These are phyloP conservation scores for Podaxis pistillaris DNA, from an alignment of 768 basidiomycete genomes.

Conservation along the genomic window DNA sequence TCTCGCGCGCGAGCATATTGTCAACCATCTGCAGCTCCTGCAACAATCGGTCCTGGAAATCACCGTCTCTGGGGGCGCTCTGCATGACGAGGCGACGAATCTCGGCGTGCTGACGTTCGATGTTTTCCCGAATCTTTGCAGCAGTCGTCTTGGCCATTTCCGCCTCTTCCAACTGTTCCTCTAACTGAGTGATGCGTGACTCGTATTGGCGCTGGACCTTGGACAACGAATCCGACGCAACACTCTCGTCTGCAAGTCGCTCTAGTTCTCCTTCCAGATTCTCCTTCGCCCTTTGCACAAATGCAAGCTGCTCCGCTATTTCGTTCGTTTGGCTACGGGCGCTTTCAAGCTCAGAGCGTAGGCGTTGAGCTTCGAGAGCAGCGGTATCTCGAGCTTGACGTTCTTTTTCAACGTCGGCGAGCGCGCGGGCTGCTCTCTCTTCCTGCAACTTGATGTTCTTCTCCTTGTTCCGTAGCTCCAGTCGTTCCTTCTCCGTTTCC, in stretches of 20 bases:
- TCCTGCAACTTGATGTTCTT: conserved; percentile 64
- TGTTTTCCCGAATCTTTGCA: conserved; percentile 55
- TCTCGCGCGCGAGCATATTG: conserved; percentile 52
- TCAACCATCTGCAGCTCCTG: conserved; percentile 63
- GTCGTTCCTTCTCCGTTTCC: conserved; percentile 69
- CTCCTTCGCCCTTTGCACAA: conserved; percentile 60
- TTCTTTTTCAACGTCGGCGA: conserved; percentile 66
- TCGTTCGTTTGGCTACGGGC: conserved; percentile 56
- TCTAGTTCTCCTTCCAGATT: conserved; percentile 67
- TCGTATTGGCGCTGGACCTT: conserved; percentile 67
- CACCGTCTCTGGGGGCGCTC: conserved; percentile 54
- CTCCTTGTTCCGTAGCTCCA: conserved; percentile 65
- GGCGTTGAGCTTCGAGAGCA: conserved; percentile 56
- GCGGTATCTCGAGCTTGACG: conserved; percentile 62
- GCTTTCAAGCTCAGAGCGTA: conserved; percentile 61
- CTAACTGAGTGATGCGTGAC: conserved; percentile 56
- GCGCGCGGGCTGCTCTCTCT: conserved; percentile 53
- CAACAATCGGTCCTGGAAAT: conserved; percentile 60
- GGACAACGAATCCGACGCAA: conserved; percentile 50
- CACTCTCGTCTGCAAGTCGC: conserved; percentile 59
- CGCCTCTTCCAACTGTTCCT: conserved; percentile 58
- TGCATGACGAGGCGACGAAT: conserved; percentile 63
- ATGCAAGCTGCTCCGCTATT: conserved; percentile 48
- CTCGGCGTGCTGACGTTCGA: conserved; percentile 71
- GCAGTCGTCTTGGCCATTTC: conserved; percentile 49